Evolutionary conservation across 73 alveolate genomes (phyloP).

Genomic region (Tetrahymena thermophila): DNA sequence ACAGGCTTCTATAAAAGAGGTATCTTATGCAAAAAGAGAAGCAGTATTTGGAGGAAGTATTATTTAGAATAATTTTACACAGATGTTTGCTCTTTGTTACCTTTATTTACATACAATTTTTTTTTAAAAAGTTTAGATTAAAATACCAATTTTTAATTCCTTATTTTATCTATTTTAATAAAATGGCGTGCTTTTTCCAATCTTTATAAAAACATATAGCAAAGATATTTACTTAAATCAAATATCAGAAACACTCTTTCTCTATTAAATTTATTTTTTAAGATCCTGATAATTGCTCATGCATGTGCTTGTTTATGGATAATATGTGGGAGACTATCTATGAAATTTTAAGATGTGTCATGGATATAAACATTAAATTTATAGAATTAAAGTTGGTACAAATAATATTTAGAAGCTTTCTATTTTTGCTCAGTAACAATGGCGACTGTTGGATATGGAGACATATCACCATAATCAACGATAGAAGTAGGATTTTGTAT

Average conservation of each 20-base stretch:
- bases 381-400: background rate
- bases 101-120: background rate
- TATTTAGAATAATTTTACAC: background rate
- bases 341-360: background rate
- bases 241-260: background rate
- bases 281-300: background rate
- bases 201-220: background rate
- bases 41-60: background rate
- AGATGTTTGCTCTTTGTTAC: background rate
- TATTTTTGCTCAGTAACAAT: constrained; percentile 26
- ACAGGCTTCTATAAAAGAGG: background rate
- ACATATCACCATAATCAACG: constrained; percentile 1
- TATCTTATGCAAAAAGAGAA: background rate
- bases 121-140: background rate
- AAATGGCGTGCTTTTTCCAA: background rate
- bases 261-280: background rate
- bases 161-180: background rate
- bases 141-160: background rate
- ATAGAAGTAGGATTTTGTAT: background rate
- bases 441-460: constrained; percentile 42
- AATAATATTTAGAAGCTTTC: constrained; percentile 19
- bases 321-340: background rate
- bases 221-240: background rate
- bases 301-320: background rate
- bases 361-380: background rate